phyloP scores from a whole-genome alignment of 768 basidiomycete genomes.

The Termitomyces sp. region DNA sequence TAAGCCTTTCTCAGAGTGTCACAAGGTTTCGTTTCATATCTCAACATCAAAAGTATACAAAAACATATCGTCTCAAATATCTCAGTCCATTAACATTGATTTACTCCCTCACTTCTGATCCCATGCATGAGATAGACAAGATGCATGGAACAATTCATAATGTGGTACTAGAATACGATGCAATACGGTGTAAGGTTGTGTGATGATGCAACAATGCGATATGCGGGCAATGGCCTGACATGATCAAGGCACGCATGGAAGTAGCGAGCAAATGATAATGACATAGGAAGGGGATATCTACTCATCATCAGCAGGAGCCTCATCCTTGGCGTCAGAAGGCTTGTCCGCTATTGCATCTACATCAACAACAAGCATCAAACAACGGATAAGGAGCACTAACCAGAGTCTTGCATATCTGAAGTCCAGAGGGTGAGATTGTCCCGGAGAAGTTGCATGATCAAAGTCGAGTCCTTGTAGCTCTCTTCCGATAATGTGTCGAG shows the following conservation, averaged over 20 bases:
- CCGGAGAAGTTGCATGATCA: conserved; percentile 94
- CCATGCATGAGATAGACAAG: neutral
- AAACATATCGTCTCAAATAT: neutral
- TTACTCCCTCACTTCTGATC: neutral
- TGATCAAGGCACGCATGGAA: conserved; percentile 11
- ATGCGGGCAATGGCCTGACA: conserved; percentile 10
- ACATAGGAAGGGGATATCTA: conserved; percentile 29
- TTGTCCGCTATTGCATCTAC: conserved; percentile 48
- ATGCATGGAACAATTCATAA: conserved; percentile 9
- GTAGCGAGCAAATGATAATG: conserved; percentile 15
- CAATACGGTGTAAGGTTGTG: conserved; percentile 13
- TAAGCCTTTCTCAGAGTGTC: too few species aligned
- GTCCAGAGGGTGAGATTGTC: conserved; percentile 99
- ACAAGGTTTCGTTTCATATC: too few species aligned
- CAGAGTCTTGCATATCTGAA: conserved; percentile 93
- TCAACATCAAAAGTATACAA: too few species aligned
- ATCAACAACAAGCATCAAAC: neutral
- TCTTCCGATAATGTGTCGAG: conserved; percentile 98
- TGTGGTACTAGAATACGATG: conserved; percentile 14
- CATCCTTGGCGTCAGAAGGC: conserved; percentile 64
- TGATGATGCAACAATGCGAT: conserved; percentile 19
- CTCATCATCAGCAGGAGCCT: conserved; percentile 61
- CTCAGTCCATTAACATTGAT: neutral
- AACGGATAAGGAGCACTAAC: conserved; percentile 33
- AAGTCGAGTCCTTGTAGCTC: conserved; percentile 98